Evolutionary conservation across 2,329 filamentous ascomycete species (phyloP).

Genomic region (Hawksworthiomyces lignivorus): DNA sequence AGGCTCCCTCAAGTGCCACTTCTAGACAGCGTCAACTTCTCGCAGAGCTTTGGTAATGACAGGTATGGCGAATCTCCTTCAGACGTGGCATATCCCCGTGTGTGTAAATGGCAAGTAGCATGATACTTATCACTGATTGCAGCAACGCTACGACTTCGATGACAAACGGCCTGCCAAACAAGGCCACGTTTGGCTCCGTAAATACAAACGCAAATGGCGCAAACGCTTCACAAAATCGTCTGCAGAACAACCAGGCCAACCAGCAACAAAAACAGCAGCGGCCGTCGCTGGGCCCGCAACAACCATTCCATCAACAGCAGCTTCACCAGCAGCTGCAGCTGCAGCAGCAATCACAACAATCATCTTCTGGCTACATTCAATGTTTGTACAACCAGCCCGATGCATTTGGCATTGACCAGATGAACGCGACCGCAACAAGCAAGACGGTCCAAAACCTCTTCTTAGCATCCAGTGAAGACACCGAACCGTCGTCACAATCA

Average conservation of each 20-base stretch:
- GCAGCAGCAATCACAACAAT: neutral
- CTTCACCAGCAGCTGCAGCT: constrained; percentile 2
- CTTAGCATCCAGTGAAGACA: constrained; percentile 51
- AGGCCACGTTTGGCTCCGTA: too few species aligned
- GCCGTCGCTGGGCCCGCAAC: constrained; percentile 2
- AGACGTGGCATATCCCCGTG: too few species aligned
- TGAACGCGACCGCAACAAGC: constrained; percentile 47
- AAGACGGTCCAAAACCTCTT: constrained; percentile 54
- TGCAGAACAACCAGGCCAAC: neutral
- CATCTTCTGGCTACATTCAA: constrained; percentile 26
- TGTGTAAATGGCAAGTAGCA: too few species aligned
- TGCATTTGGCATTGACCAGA: constrained; percentile 47
- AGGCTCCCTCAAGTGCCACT: constrained; percentile 41
- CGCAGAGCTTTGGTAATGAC: constrained; percentile 32
- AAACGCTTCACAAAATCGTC: neutral
- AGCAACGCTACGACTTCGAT: neutral
- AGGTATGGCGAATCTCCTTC: constrained; percentile 33
- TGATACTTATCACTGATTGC: neutral
- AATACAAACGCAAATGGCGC: too few species aligned
- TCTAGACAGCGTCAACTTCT: constrained; percentile 38
- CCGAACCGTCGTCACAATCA: constrained; percentile 49
- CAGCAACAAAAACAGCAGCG: constrained; percentile 6
- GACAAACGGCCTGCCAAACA: neutral
- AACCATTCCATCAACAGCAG: constrained; percentile 4
- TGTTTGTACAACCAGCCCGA: constrained; percentile 56